phyloP scores from a whole-genome alignment of 2,329 filamentous ascomycete species.

The Fusarium phyllophilum region DNA sequence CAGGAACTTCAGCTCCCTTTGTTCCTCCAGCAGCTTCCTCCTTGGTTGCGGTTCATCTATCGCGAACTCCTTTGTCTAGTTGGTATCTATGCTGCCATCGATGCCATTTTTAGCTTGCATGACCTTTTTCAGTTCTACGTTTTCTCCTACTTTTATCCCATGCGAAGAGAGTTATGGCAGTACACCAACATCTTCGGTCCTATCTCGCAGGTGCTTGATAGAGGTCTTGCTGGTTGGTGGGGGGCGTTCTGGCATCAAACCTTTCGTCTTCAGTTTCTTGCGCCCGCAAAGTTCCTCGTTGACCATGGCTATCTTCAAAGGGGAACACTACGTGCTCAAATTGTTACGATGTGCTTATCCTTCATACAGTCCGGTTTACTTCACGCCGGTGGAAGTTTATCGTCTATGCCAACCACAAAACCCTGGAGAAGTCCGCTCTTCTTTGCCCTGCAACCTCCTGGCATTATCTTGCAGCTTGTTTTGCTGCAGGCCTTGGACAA shows the following conservation, averaged over 20 bases:
- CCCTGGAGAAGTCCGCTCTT: slow-evolving; percentile 71
- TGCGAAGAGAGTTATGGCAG: slow-evolving; percentile 61
- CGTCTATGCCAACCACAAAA: slow-evolving; percentile 64
- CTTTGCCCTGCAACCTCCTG: slow-evolving; percentile 76
- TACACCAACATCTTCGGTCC: slow-evolving; percentile 67
- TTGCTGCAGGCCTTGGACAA: slow-evolving; percentile 50
- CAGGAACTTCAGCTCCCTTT: slow-evolving; percentile 53
- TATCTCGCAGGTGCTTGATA: slow-evolving; percentile 65
- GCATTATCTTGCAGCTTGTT: slow-evolving; percentile 68
- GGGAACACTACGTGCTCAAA: slow-evolving; percentile 41
- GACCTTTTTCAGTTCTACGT: slow-evolving; percentile 66
- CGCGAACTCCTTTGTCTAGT: slow-evolving; percentile 66
- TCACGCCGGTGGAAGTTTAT: slow-evolving; percentile 77
- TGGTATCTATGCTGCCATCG: slow-evolving; percentile 69
- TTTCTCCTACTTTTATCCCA: slow-evolving; percentile 62
- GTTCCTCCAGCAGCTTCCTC: slow-evolving; percentile 55
- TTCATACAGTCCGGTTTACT: slow-evolving; percentile 75
- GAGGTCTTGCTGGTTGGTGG: slow-evolving; percentile 85
- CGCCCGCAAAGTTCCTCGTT: slow-evolving; percentile 64
- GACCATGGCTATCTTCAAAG: slow-evolving; percentile 52
- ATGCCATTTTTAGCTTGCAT: slow-evolving; percentile 67
- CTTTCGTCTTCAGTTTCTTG: slow-evolving; percentile 78
- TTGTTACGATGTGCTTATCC: slow-evolving; percentile 48
- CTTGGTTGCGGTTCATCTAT: slow-evolving; percentile 60
- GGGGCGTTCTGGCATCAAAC: slow-evolving; percentile 90